Evolutionary conservation across 1,139 yeast species (phyloP).

Genomic region (Petasospora rhodanensis): DNA sequence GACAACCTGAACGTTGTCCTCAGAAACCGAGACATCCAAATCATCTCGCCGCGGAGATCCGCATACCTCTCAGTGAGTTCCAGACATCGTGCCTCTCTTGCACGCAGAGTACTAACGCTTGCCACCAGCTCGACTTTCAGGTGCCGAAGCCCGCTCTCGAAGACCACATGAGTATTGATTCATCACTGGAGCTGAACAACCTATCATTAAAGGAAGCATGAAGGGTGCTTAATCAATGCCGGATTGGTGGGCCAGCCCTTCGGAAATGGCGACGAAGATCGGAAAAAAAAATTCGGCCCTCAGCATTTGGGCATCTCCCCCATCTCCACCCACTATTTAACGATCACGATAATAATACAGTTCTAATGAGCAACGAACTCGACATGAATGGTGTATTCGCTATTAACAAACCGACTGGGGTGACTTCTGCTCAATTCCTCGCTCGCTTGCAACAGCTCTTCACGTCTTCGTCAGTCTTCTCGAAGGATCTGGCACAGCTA

Average conservation of each 20-base stretch:
- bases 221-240: too few species aligned
- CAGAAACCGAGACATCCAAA: constrained; percentile 29
- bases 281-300: too few species aligned
- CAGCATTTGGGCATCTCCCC: too few species aligned
- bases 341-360: constrained; percentile 43
- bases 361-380: constrained; percentile 3
- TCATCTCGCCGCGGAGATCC: constrained; percentile 51
- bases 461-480: constrained; percentile 56
- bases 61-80: constrained; percentile 55
- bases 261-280: too few species aligned
- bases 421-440: constrained; percentile 73
- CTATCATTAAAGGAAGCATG: too few species aligned
- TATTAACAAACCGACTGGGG: constrained; percentile 83
- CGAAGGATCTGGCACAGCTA: constrained; percentile 47
- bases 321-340: constrained; percentile 2
- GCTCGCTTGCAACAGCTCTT: constrained; percentile 60
- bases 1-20: constrained; percentile 35
- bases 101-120: neutral
- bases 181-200: too few species aligned
- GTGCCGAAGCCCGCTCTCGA: constrained; percentile 13
- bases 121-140: constrained; percentile 18
- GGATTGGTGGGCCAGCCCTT: too few species aligned
- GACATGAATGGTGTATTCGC: constrained; percentile 88
- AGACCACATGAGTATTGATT: too few species aligned
- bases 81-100: neutral